phyloP scores from a whole-genome alignment of 169 alveolate species.

The Eimeria necatrix region DNA sequence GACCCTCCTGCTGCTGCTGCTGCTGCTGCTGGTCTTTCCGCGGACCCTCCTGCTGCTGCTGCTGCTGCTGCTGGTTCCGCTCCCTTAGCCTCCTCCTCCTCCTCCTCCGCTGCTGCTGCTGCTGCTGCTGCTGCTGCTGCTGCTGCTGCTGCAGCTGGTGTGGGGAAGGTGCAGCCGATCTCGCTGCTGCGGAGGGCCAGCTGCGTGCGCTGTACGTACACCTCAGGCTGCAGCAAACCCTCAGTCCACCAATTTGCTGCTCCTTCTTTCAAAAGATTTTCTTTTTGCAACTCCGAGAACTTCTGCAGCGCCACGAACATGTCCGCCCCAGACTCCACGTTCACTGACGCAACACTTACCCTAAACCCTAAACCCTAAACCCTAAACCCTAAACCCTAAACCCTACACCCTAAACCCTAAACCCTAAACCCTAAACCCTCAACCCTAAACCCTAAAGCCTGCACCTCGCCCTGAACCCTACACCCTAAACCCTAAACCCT shows the following conservation, averaged over 20 bases:
- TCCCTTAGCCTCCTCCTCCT: too few relatives aligned
- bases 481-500: neutral
- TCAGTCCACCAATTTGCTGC: slow-evolving; percentile 43
- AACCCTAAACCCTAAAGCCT: neutral
- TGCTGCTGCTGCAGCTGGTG: neutral
- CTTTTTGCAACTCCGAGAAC: neutral
- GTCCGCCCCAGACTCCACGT: slow-evolving; percentile 15
- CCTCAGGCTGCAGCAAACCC: neutral
- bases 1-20: neutral
- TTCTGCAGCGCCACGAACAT: neutral
- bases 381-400: neutral
- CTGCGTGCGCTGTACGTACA: slow-evolving; percentile 12
- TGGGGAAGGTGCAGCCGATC: neutral
- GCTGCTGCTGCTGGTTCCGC: too few relatives aligned
- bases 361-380: slow-evolving; percentile 32
- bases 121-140: neutral
- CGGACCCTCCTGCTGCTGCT: neutral
- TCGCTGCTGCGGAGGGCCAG: neutral
- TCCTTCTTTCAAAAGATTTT: slow-evolving; percentile 21
- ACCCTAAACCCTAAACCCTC: slow-evolving; percentile 26
- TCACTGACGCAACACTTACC: neutral
- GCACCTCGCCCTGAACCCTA: too few relatives aligned
- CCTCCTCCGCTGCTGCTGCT: neutral
- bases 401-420: slow-evolving; percentile 39
- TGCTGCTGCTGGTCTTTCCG: neutral